Evolutionary conservation across 1,284 basidiomycete species (phyloP).

Genomic region (Ganoderma multipileum): DNA sequence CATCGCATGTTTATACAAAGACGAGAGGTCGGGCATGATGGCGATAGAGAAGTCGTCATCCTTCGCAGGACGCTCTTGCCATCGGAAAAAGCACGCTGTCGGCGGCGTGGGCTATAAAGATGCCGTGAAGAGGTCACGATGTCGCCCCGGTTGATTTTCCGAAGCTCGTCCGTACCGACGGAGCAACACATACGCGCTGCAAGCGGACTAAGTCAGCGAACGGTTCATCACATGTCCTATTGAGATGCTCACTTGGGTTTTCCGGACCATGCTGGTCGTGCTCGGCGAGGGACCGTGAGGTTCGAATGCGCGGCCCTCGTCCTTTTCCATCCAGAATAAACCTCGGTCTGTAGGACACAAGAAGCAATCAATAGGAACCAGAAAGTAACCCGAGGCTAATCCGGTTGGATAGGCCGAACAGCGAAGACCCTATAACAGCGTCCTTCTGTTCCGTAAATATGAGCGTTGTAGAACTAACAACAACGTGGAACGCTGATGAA

Average conservation of each 20-base stretch:
- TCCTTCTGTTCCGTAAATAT: not conserved
- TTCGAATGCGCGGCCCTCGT: not conserved
- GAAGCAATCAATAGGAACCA: not conserved
- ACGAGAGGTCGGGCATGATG: not conserved
- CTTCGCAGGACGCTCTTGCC: not conserved
- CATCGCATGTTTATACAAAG: not conserved
- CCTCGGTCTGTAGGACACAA: not conserved
- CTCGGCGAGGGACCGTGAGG: too few species aligned
- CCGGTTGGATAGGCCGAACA: not conserved
- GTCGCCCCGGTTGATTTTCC: conserved; percentile 25
- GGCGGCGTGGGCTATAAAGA: not conserved
- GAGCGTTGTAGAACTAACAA: not conserved
- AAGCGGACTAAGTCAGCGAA: not conserved
- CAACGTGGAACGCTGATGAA: not conserved
- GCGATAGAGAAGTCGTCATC: not conserved
- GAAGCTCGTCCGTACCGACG: conserved; percentile 27
- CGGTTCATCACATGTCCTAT: conserved; percentile 20
- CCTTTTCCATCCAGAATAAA: too few species aligned
- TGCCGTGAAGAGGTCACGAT: conserved; percentile 15
- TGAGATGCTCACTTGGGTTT: not conserved
- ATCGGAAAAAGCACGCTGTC: not conserved
- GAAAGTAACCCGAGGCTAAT: conserved; percentile 1
- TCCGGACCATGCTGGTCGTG: not conserved
- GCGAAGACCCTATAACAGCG: not conserved
- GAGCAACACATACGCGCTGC: conserved; percentile 1